These are phyloP conservation scores for Echinosophora koreensis DNA, from an alignment of 306 rosid species.

Conservation along the genomic window DNA sequence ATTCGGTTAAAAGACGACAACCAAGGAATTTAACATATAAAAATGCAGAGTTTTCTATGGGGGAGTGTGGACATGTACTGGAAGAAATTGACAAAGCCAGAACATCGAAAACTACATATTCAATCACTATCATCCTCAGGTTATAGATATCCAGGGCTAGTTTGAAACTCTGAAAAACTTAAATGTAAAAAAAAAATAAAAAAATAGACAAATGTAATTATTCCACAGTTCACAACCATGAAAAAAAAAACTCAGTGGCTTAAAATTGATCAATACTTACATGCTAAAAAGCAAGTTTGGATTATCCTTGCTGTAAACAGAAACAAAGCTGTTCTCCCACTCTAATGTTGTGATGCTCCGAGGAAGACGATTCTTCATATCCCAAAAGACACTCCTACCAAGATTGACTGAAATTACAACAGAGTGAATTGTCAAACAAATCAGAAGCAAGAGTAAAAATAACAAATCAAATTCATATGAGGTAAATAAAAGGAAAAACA, in stretches of 20 bases:
- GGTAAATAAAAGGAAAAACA: background rate
- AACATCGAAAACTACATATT: background rate
- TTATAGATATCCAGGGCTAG: conserved; percentile 14
- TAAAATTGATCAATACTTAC: conserved; percentile 56
- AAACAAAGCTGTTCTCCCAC: conserved; percentile 99
- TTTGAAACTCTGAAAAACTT: background rate
- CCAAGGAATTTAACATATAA: conserved; percentile 8
- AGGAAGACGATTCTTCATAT: conserved; percentile 99
- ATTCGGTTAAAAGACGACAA: background rate
- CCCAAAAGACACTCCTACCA: conserved; percentile 99
- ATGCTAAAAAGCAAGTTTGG: conserved; percentile 99
- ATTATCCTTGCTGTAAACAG: conserved; percentile 99
- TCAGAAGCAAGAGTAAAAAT: conserved; percentile 18
- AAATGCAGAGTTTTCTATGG: background rate
- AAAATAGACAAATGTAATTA: background rate
- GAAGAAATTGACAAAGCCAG: background rate
- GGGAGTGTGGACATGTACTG: background rate
- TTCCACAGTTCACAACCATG: background rate
- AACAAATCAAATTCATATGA: conserved; percentile 11
- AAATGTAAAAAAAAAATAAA: background rate
- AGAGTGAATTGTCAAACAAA: conserved; percentile 12
- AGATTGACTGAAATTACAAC: conserved; percentile 77
- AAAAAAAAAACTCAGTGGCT: background rate
- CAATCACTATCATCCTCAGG: background rate
- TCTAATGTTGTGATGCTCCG: conserved; percentile 97